A percentile compares a stretch with the other conserved stretches of the same genome.
Evolutionary conservation across 1,284 basidiomycete genomes (phyloP).

Genomic region (Neolentinus lepideus): DNA sequence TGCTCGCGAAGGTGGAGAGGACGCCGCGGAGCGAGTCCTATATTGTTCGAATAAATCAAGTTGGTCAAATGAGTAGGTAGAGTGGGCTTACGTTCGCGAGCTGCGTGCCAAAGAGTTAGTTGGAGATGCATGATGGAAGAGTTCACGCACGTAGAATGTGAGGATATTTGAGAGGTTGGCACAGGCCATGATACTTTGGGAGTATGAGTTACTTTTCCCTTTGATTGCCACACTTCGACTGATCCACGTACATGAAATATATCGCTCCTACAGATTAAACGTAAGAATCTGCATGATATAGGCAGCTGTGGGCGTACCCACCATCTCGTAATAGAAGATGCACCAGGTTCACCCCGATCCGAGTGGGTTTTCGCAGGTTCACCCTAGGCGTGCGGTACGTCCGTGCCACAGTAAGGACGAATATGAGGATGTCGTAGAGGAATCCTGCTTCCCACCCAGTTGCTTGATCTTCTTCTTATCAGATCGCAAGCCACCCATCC

Average conservation of each 20-base stretch:
- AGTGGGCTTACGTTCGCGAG: background rate
- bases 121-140: background rate
- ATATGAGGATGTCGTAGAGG: conserved; percentile 13
- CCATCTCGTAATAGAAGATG: conserved; percentile 14
- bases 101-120: too few relatives aligned
- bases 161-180: conserved; percentile 6
- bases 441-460: conserved; percentile 10
- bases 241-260: background rate
- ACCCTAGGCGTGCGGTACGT: background rate
- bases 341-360: background rate
- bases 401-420: conserved; percentile 14
- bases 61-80: background rate
- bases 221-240: background rate
- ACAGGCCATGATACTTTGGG: conserved; percentile 6
- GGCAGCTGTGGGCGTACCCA: conserved; percentile 5
- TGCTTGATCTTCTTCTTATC: background rate
- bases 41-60: background rate
- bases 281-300: background rate
- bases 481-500: too few relatives aligned
- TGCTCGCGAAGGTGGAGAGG: background rate
- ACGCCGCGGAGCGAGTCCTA: background rate
- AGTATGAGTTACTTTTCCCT: background rate
- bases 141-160: background rate
- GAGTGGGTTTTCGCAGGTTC: background rate
- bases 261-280: background rate